Percentiles rank a stretch among this genome's conserved stretches.
These are phyloP conservation scores for Stephania cephalantha DNA, from an alignment of 164 flowering plant species.

Conservation along the genomic window DNA sequence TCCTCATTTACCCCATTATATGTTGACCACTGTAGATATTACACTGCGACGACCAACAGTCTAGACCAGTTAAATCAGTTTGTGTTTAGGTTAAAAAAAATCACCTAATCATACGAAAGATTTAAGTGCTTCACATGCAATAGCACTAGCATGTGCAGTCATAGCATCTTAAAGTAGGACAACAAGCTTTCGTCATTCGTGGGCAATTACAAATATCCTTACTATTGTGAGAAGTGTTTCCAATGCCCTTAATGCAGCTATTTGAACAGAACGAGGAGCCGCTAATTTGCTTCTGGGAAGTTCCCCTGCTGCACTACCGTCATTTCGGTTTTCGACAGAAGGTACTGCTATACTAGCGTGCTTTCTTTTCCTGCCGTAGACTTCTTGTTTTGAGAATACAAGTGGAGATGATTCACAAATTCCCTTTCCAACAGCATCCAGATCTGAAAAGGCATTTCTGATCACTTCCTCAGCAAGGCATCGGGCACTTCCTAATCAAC, in stretches of 20 bases:
- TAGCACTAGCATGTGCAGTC: not conserved
- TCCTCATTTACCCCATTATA: not conserved
- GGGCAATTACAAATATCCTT: slow-evolving; percentile 9
- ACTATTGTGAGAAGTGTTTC: slow-evolving; percentile 83
- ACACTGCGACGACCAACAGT: not conserved
- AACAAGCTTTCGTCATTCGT: not conserved
- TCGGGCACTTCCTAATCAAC: slow-evolving; percentile 54
- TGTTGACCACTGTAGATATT: not conserved
- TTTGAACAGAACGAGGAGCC: slow-evolving; percentile 47
- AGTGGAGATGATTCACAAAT: slow-evolving; percentile 11
- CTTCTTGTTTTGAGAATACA: slow-evolving; percentile 17
- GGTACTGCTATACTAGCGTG: slow-evolving; percentile 26
- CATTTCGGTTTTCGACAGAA: slow-evolving; percentile 27
- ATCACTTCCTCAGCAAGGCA: slow-evolving; percentile 52
- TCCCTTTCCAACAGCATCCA: slow-evolving; percentile 25
- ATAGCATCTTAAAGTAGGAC: not conserved
- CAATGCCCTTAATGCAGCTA: slow-evolving; percentile 76
- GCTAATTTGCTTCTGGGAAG: slow-evolving; percentile 15
- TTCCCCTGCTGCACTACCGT: slow-evolving; percentile 23
- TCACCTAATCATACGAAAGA: not conserved
- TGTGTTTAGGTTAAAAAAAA: not conserved
- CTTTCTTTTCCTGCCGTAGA: slow-evolving; percentile 60
- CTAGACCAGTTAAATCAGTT: not conserved
- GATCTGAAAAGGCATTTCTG: slow-evolving; percentile 47
- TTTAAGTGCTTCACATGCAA: not conserved